Evolutionary conservation across 805 yeast genomes (phyloP), one percentile per base, ranked within the genome.

Genomic region (Brettanomyces bruxellensis): DNA sequence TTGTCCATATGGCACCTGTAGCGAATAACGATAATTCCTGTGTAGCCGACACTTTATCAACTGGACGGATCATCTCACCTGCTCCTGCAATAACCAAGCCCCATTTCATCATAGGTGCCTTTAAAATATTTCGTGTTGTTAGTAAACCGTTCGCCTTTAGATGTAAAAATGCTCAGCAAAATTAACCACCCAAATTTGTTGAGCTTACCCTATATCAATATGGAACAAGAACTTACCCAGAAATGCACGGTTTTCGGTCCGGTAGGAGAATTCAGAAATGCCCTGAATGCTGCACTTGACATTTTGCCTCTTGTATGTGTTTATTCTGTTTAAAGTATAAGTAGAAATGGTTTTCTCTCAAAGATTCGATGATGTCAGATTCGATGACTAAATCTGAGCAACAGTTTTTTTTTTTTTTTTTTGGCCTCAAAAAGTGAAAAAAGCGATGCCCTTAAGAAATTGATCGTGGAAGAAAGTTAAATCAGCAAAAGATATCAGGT

Each of bases 161-260:
- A 11, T 8, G 25, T 6, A 22, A 13, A 18, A 24, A 24, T 7
- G 25, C 28, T 11, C 13, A 14, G n/a, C 34, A 25, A 30, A 34
- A 23, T 13, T 25, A 41, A 22, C 24, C 18, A 18, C 18, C 18
- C 18, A 18, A 18, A 18, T 18, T 18, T 18, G 18, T 18, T 18
- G 18, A 18, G 18, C 18, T 18, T 18, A 18, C 18, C 18, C 18
- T 18, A 18, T 18, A 18, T 18, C 18, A 18, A 18, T 18, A 18
- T 18, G 18, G 11, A 28, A 28, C 9, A 28, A 28, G 9, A 28
- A 69, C 78, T 38, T 66, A 78, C 95, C 99, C 99, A 91, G 68
- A 91, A 91, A 63, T 91, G 99, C 47, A 93, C 90, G n/a, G 99
- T 91, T 62, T 70, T 81, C 38, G 99, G 99, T 32, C 99, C 99